Base-by-base conservation (phyloP, 148 eudicot genomes). In the Rheum nobile region DNA sequence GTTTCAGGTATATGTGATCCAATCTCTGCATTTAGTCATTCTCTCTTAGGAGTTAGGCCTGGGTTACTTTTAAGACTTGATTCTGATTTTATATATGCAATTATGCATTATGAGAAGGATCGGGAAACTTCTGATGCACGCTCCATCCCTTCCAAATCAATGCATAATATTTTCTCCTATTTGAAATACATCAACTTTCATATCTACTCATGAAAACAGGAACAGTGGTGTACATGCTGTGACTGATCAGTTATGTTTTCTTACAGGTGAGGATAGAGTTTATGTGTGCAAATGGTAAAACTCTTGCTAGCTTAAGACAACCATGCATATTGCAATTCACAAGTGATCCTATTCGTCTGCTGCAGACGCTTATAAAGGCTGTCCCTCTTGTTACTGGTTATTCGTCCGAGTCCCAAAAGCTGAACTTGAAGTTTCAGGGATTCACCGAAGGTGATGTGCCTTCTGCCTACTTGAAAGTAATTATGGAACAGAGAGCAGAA, bases 301-400 rank as follows among this genome's bases (percentile, higher is more conserved):
- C 81, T 71, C 84, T 91, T 12, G 85, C 87, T 72, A 95, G 90
- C 79, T 81, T 83, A 74, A 86, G 86, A 79, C 89, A 81, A 31
- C 90, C 96, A 32, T 88, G 90, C 77, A 91, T 95, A 88, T 46
- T 95, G 83, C 89, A 78, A 4, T 95, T 84, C 79, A 88, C 71
- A 81, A 95, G 98, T 61, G 79, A 79, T 47, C 88, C 97, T 26
- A 77, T 91, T 63, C 90, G 94, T 21, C 72, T 88, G 46, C 72
- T 91, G 47, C 69, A 77, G 35, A 90, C 86, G 13, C 81, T 95
- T 59, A 79, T 90, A 54, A 91, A 90, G 35, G 54, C 82, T n/a
- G 83, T 84, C 54, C 90, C 97, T 78, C 89, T 95, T 38, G 75
- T 95, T 67, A 78, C 96, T 31, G 98, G 98, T 32, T 88, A 91